A percentile compares a stretch with the other conserved stretches of the same genome.
phyloP scores from a whole-genome alignment of 108 stramenopile genomes.

The Cyclotella distinguenda region DNA sequence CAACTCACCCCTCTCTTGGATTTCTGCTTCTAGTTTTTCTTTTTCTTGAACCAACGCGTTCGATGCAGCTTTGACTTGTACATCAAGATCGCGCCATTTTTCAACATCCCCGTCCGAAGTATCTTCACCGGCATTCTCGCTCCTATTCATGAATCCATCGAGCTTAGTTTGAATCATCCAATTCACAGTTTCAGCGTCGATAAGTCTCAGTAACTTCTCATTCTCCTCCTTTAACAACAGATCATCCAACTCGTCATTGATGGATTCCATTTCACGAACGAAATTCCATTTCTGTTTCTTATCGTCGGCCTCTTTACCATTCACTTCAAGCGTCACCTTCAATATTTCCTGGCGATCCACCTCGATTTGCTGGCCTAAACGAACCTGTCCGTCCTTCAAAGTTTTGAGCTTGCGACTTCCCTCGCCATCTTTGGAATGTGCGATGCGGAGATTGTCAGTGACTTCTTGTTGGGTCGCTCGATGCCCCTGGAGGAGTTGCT shows the following conservation, averaged over 20 bases:
- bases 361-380: conserved; percentile 17
- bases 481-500: conserved; percentile 14
- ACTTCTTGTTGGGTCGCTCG: conserved; percentile 12
- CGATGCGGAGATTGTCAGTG: conserved; percentile 20
- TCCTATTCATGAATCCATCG: neutral
- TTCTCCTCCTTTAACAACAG: conserved; percentile 22
- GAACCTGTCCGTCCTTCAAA: conserved; percentile 14
- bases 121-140: conserved; percentile 8
- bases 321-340: conserved; percentile 36
- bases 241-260: conserved; percentile 35
- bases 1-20: conserved; percentile 28
- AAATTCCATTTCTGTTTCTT: conserved; percentile 33
- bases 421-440: conserved; percentile 30
- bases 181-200: conserved; percentile 27
- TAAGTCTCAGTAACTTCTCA: conserved; percentile 13
- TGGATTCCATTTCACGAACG: conserved; percentile 42
- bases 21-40: neutral
- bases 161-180: conserved; percentile 32
- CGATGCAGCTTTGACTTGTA: conserved; percentile 11
- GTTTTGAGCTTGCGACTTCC: conserved; percentile 28
- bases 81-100: conserved; percentile 14
- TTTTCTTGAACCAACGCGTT: conserved; percentile 18
- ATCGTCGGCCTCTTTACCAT: conserved; percentile 39
- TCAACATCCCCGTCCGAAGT: conserved; percentile 8
- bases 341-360: conserved; percentile 31